These are phyloP conservation scores for Penicillium paneum DNA, from an alignment of 2,329 filamentous ascomycete genomes.

Conservation along the genomic window DNA sequence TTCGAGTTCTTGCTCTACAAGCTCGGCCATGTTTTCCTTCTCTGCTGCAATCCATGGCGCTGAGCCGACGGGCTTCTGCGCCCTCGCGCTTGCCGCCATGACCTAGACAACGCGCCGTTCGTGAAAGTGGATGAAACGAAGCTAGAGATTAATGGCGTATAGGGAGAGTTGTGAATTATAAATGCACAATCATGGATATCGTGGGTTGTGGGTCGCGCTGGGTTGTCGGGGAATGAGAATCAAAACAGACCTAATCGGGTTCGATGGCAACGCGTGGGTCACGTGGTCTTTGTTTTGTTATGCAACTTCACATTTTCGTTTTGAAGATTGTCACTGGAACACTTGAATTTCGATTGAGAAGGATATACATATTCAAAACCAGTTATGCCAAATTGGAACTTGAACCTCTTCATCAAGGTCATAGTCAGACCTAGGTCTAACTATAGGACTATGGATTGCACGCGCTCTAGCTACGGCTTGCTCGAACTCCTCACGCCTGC, in stretches of 20 bases:
- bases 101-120: slow-evolving; percentile 39
- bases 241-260: slow-evolving; percentile 25
- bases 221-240: slow-evolving; percentile 22
- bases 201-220: slow-evolving; percentile 5
- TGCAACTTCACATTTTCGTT: neutral
- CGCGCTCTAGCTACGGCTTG: too few relatives aligned
- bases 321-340: too few relatives aligned
- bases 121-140: slow-evolving; percentile 18
- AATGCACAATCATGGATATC: slow-evolving; percentile 5
- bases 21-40: slow-evolving; percentile 70
- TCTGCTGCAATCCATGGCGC: slow-evolving; percentile 82
- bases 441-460: too few relatives aligned
- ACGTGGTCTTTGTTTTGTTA: neutral
- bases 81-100: slow-evolving; percentile 41
- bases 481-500: too few relatives aligned
- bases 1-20: slow-evolving; percentile 78
- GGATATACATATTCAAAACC: neutral
- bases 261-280: slow-evolving; percentile 18
- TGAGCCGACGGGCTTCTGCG: slow-evolving; percentile 66
- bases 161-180: neutral
- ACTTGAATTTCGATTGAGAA: neutral
- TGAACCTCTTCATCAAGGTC: neutral
- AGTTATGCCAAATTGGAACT: neutral
- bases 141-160: neutral
- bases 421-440: neutral